These are phyloP conservation scores for Kondoa malvinella DNA, from an alignment of 768 basidiomycete species.

Conservation along the genomic window DNA sequence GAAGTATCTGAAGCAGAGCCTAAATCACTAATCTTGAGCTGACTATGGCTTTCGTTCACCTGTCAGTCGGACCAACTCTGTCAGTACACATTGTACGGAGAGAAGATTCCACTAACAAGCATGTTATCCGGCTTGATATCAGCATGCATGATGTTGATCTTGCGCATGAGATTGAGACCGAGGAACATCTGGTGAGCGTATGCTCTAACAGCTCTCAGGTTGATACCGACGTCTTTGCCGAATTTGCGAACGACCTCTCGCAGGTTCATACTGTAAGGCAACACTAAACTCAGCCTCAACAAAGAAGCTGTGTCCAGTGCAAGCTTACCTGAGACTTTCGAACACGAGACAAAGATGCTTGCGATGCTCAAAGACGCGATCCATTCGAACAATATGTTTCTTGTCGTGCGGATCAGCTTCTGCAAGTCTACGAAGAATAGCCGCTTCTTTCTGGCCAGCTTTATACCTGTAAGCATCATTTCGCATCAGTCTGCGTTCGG, in stretches of 20 bases:
- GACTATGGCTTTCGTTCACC: slow-evolving; percentile 88
- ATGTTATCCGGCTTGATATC: slow-evolving; percentile 99
- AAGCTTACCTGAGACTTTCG: slow-evolving; percentile 64
- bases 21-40: slow-evolving; percentile 85
- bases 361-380: slow-evolving; percentile 88
- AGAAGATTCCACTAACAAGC: slow-evolving; percentile 41
- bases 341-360: slow-evolving; percentile 94
- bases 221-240: slow-evolving; percentile 92
- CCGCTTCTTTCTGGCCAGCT: slow-evolving; percentile 78
- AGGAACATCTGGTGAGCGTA: slow-evolving; percentile 94
- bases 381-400: slow-evolving; percentile 84
- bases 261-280: slow-evolving; percentile 76
- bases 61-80: slow-evolving; percentile 30
- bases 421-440: slow-evolving; percentile 68
- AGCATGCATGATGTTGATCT: slow-evolving; percentile 88
- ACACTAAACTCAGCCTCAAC: not conserved
- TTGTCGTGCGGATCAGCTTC: slow-evolving; percentile 91
- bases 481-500: not conserved
- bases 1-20: slow-evolving; percentile 91
- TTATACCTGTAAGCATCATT: slow-evolving; percentile 52
- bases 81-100: not conserved
- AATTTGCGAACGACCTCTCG: slow-evolving; percentile 95
- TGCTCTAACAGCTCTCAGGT: slow-evolving; percentile 93
- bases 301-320: too few relatives aligned
- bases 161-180: slow-evolving; percentile 62